These are phyloP conservation scores for Tetracentron sinense DNA, from an alignment of 164 flowering plant genomes.

Conservation along the genomic window DNA sequence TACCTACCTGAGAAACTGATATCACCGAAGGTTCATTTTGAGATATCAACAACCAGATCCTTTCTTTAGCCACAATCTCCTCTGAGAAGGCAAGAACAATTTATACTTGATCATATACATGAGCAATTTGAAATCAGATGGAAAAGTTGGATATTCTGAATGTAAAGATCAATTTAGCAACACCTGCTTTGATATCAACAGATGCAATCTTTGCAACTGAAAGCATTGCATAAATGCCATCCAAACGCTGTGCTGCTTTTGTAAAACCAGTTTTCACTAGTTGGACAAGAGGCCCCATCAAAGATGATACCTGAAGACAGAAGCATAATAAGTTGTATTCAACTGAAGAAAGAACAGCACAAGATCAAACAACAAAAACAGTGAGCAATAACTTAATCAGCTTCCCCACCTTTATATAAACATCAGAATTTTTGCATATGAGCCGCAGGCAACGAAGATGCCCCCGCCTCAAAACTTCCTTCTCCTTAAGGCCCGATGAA, in stretches of 20 bases:
- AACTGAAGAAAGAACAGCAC: conserved; percentile 5
- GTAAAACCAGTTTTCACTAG: conserved; percentile 90
- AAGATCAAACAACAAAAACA: neutral
- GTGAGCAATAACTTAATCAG: neutral
- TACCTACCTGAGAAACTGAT: conserved; percentile 61
- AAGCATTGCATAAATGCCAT: conserved; percentile 84
- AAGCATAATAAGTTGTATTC: neutral
- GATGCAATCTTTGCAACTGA: conserved; percentile 66
- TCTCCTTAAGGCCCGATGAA: conserved; percentile 84
- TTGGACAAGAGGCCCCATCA: conserved; percentile 75
- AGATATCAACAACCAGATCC: conserved; percentile 74
- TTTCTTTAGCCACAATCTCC: conserved; percentile 76
- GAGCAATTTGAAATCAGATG: neutral
- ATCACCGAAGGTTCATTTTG: conserved; percentile 86
- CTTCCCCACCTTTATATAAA: conserved; percentile 42
- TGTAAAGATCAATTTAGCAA: neutral
- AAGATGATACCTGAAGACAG: conserved; percentile 56
- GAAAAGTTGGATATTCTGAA: neutral
- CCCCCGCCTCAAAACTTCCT: conserved; percentile 84
- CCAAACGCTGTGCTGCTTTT: conserved; percentile 85
- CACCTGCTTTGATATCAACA: conserved; percentile 84
- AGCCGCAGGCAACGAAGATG: conserved; percentile 73
- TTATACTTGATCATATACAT: neutral
- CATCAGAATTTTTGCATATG: conserved; percentile 63
- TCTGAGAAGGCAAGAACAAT: conserved; percentile 37